phyloP scores from a whole-genome alignment of 1,284 basidiomycete species.

The Caloboletus inedulis region DNA sequence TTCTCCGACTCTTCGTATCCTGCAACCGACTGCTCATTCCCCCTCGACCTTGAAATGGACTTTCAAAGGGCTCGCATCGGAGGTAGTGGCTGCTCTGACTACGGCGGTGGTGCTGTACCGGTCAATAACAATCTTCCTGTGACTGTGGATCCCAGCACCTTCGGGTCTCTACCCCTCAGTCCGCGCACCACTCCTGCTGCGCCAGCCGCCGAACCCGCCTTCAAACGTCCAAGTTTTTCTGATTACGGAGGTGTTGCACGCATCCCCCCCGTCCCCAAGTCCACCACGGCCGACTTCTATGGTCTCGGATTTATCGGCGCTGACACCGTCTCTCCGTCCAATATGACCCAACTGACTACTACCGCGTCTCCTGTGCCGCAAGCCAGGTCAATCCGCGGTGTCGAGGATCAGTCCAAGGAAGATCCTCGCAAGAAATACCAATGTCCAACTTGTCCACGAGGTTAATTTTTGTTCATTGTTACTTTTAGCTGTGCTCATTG shows the following conservation, averaged over 20 bases:
- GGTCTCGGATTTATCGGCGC: conserved; percentile 39
- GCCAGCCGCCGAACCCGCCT: conserved; percentile 33
- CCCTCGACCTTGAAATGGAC: conserved; percentile 67
- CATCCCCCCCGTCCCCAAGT: conserved; percentile 37
- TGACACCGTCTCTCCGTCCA: conserved; percentile 52
- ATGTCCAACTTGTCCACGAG: conserved; percentile 67
- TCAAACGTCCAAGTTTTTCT: conserved; percentile 54
- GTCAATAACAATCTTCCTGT: conserved; percentile 39
- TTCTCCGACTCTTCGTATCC: conserved; percentile 51
- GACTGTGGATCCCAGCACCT: conserved; percentile 50
- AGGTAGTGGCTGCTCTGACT: conserved; percentile 48
- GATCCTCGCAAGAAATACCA: conserved; percentile 76
- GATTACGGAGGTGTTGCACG: conserved; percentile 57
- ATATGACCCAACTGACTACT: conserved; percentile 48
- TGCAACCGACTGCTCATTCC: conserved; percentile 50
- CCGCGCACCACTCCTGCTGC: conserved; percentile 53
- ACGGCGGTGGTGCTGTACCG: conserved; percentile 41
- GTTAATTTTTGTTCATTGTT: conserved; percentile 37
- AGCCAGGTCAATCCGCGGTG: conserved; percentile 35
- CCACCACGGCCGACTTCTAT: conserved; percentile 57
- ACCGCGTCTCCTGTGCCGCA: conserved; percentile 42
- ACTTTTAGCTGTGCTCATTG: not conserved
- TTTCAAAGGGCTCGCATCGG: conserved; percentile 60
- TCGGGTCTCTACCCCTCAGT: conserved; percentile 56
- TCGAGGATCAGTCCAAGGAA: conserved; percentile 43